Base-by-base conservation (phyloP, 208 protist species). In the Trypanosomatidae sp. region DNA sequence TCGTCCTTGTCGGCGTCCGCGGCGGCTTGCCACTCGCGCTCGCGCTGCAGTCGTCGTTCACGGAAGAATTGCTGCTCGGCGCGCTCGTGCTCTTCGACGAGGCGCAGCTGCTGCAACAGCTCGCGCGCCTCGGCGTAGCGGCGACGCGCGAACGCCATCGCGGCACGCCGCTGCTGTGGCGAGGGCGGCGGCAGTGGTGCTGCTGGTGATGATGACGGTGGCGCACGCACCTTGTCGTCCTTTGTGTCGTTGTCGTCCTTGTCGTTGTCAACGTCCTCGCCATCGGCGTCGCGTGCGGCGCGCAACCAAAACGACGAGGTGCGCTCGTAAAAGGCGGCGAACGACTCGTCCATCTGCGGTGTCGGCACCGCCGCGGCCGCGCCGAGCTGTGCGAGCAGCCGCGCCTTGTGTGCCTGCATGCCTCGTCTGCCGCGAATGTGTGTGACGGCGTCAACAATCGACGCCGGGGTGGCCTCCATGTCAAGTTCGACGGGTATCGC, bases 381-480 rank as follows among this genome's bases (percentile, higher is more conserved):
- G 26, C 70, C 54, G 10, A 92, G 78, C 51, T 92, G 83, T 0
- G 78, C 78, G 18, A 85, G 38, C 3, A 92, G 71, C 49, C 82
- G 78, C 56, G 76, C 71, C 60, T 92, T 92, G 67, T 92, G 83
- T 11, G 81, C 71, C 46, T 87, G 71, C n/a, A 92, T 60, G 1
- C 83, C 83, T 48, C 84, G 83, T 54, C 88, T 92, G 4, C 78
- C 83, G 11, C 67, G 60, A 4, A 55, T 68, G 15, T 54, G 61
- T 5, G 71, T 86, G 19, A 81, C 46, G 15, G 53, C 57, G 25
- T 77, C 75, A 15, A 83, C 55, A 6, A 30, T 54, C 0, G 37
- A 43, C 13, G 18, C 27, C 0, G 73, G 81, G 1, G 81, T 90
- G 26, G 71, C 73, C 44, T 59, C 70, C 22, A 57, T 43, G 19